Base-by-base conservation (phyloP, 192 early-diverging fungal species). In the Coemansia sp. region DNA sequence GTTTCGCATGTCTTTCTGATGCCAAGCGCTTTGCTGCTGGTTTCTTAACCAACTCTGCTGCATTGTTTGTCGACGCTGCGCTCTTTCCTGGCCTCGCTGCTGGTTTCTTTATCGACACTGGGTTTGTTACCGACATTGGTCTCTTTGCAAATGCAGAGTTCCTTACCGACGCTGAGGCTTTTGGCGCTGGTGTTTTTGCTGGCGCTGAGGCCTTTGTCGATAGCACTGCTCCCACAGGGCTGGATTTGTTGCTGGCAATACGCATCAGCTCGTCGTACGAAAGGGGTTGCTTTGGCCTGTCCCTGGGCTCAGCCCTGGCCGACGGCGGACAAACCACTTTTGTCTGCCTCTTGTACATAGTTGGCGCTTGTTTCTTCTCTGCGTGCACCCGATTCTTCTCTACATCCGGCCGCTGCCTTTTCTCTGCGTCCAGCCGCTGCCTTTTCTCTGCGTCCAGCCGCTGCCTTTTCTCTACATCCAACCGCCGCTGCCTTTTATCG, bases 261-360 rank as follows among this genome's bases (percentile, higher is more conserved):
- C 59, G 62, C 77, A 80, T 74, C 56, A 80, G 77, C 67, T 80
- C 56, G 2, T 73, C 60, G 21, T 75, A 80, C 14, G 72, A 75
- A n/a, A 80, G 52, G 58, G 62, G 62, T 5, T 45, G 51, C 24
- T 21, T 25, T 12, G 51, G 51, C 24, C 14, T 17, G 51, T 19
- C 10, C 21, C 23, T 53, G 4, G 51, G 19, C 21, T 53, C 51
- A 1, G 15, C 12, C 41, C 41, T 45, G 14, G 5, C 41, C 4
- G 41, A 5, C 41, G 41, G 41, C 41, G 41, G 41, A 3, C 41
- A 35, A 35, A 35, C 32, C 1, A 35, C 32, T 35, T 35, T 35
- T 6, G 32, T 35, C 32, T 35, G 32, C 32, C 32, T 35, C 7
- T 35, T 35, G 32, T 35, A 35, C 32, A n/a, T 12, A 45, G 1